Percentiles rank a stretch among this genome's conserved stretches.
phyloP scores from a whole-genome alignment of 1,284 basidiomycete genomes.

The Paramarasmius palmivorus region DNA sequence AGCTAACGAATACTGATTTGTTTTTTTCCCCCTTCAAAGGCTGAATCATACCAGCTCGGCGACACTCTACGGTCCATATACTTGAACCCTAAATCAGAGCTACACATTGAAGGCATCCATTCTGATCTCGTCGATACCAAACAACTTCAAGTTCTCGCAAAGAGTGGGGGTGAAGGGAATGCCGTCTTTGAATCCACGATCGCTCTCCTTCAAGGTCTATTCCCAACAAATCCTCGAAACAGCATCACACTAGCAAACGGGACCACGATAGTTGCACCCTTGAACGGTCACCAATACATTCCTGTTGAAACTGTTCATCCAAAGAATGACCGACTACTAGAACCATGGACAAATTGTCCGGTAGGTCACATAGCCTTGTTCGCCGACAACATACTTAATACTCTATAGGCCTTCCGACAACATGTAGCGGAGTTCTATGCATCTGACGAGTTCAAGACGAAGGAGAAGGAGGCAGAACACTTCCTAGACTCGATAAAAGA shows the following conservation, averaged over 20 bases:
- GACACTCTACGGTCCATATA: constrained; percentile 6
- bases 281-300: constrained; percentile 19
- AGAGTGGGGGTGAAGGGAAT: constrained; percentile 18
- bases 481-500: background rate
- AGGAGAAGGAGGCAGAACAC: background rate
- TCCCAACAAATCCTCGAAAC: constrained; percentile 15
- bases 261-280: constrained; percentile 12
- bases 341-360: constrained; percentile 6
- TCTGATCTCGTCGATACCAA: constrained; percentile 12
- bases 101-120: constrained; percentile 12
- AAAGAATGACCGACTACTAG: constrained; percentile 9
- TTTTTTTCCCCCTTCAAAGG: background rate
- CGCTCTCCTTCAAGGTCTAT: constrained; percentile 17
- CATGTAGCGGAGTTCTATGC: background rate
- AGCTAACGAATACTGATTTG: no score
- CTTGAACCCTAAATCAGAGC: constrained; percentile 17
- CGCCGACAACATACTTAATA: background rate
- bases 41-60: constrained; percentile 2
- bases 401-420: background rate
- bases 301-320: constrained; percentile 17
- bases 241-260: constrained; percentile 16
- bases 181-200: constrained; percentile 17
- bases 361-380: background rate
- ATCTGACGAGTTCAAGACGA: constrained; percentile 1
- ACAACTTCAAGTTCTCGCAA: constrained; percentile 8